A percentile compares a stretch with the other conserved stretches of the same genome.
Evolutionary conservation across 1,139 yeast genomes (phyloP).

Genomic region (Spencermartinsiella ligniputridi): DNA sequence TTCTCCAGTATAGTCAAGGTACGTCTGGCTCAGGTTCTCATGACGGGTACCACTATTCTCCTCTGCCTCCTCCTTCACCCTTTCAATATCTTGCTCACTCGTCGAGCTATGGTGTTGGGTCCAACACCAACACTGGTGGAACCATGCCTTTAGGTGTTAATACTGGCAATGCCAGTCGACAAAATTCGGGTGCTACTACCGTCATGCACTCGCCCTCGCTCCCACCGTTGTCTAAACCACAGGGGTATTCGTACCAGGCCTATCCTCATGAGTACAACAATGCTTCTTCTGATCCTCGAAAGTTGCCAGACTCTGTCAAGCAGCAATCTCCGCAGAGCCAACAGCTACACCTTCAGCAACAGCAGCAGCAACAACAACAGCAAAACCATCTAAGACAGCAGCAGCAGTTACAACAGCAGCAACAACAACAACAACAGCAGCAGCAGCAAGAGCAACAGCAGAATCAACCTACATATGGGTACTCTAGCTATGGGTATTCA

Average conservation of each 20-base stretch:
- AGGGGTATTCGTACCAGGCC: constrained; percentile 14
- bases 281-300: constrained; percentile 21
- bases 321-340: constrained; percentile 5
- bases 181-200: constrained; percentile 1
- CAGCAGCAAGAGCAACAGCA: constrained; percentile 5
- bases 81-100: constrained; percentile 7
- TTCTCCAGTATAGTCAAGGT: constrained; percentile 4
- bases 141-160: background rate
- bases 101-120: background rate
- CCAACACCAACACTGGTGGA: constrained; percentile 11
- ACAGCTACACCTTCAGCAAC: constrained; percentile 11
- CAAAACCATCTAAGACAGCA: constrained; percentile 1
- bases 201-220: constrained; percentile 17
- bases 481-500: background rate
- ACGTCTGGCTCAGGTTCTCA: background rate
- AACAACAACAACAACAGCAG: constrained; percentile 5
- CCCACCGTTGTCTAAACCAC: constrained; percentile 18
- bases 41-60: constrained; percentile 11
- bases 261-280: constrained; percentile 18
- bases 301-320: constrained; percentile 17
- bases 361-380: constrained; percentile 10
- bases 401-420: constrained; percentile 4
- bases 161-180: constrained; percentile 6
- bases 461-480: background rate
- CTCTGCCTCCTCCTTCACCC: constrained; percentile 8